Base-by-base conservation (phyloP, 202 grass and related monocot genomes). In the Elaeis oleifera region DNA sequence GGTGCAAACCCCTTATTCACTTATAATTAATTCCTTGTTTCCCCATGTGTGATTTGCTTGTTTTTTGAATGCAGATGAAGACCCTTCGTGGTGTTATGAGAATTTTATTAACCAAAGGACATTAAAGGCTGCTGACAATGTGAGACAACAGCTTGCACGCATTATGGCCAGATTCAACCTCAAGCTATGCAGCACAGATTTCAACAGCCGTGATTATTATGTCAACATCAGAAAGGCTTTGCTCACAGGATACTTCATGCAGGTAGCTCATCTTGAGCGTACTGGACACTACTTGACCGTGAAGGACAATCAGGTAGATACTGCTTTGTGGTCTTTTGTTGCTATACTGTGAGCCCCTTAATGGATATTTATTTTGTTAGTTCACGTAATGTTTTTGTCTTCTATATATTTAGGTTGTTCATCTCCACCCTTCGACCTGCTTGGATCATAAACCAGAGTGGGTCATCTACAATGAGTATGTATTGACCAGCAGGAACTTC, bases 141-240 rank as follows among this genome's bases (percentile, higher is more conserved):
- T 97, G 59, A 88, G 92, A 21, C 80, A 87, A 17, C 92, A 89
- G 61, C 92, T 97, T 80, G 79, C 83, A 50, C 84, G 88, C 50
- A 97, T 91, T 67, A 97, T 97, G 92, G 81, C 88, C 31, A 81
- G 92, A 83, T 97, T 89, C 68, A 89, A 91, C 54, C 84, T 97
- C 49, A 97, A 86, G 74, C 69, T 97, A 74, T 91, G 92, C 79
- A 91, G 92, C 67, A 72, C 79, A 0, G 84, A 91, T 28, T 97
- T 97, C 71, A 91, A 86, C 49, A 97, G 71, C 29, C 79, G 77
- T 7, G 88, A 97, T 31, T 97, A 91, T 69, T 97, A 91, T 20
- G 53, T 97, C 32, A 97, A 89, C 68, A 97, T 97, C 26, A 82
- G 84, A 53, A 97, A 91, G 68, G 74, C 88, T 16, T 23, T 97